Evolutionary conservation across 192 early-diverging fungal species (phyloP), one percentile per base, ranked within the genome.

Genomic region (Coemansia sp.): DNA sequence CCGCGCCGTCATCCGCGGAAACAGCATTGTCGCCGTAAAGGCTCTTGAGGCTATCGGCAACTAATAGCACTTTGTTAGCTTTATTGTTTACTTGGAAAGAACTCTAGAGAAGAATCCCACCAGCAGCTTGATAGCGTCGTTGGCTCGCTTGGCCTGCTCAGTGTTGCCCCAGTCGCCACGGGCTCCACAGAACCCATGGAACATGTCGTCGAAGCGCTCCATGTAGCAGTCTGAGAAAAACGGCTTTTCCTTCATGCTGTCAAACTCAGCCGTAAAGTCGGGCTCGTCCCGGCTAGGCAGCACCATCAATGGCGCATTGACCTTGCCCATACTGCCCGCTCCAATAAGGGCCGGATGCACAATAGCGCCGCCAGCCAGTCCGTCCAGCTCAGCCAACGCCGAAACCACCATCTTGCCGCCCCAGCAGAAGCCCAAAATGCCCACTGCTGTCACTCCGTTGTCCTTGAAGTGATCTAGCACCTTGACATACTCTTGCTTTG

Each of bases 1-100:
- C 46, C 95, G 89, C 69, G 85, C 95, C 54, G 95, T 90, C 6
- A 76, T 88, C 49, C 86, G 88, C 51, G 88, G 88, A 38, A 90
- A 88, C 76, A 88, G 87, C 59, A 84, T 90, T 39, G 71, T 86
- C 3, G 64, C 84, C 26, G 55, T 90, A 61, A 87, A 90, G 63
- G 82, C 84, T 26, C 69, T 86, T 51, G 87, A 90, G 53, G 77
- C 81, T 44, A 83, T 90, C 31, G 74, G 76, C 12, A 32, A 18
- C 20, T 62, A 53, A 56, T 20, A 11, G 12, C 53, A 40, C 17
- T 40, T 31, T 46, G 30, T 48, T 34, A 28, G 12, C 11, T 39
- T 53, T 39, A 3, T 53, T 53, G 51, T 34, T 30, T 60, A 52
- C 45, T 56, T 36, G 14, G 53, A 18, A 58, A 67, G 56, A 4